A percentile compares a stretch with the other conserved stretches of the same genome.
These are phyloP conservation scores for Solanum phureja DNA, from an alignment of 257 asterid species.

Conservation along the genomic window DNA sequence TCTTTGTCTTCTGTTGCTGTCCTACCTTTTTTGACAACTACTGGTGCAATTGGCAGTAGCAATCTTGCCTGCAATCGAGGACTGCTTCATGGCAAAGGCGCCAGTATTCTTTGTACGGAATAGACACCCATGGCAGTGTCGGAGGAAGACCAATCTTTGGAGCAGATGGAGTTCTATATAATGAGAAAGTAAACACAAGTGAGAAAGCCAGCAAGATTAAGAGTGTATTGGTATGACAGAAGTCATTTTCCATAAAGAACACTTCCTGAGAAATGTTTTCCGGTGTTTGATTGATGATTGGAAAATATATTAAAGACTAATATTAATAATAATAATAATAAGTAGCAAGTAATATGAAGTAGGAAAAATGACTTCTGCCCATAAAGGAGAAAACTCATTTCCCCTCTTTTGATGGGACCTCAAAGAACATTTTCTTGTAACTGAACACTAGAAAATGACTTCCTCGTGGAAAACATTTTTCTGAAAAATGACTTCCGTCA, in stretches of 20 bases:
- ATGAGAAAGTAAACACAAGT: background rate
- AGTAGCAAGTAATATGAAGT: background rate
- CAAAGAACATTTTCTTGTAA: background rate
- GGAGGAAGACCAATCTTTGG: constrained; percentile 33
- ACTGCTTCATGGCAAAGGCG: constrained; percentile 50
- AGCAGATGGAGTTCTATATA: constrained; percentile 35
- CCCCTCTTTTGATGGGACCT: background rate
- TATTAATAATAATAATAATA: background rate
- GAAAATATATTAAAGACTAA: background rate
- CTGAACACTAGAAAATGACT: background rate
- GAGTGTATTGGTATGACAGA: background rate
- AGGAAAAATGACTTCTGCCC: background rate
- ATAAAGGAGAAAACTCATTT: background rate
- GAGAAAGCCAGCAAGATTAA: background rate
- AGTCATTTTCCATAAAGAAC: background rate
- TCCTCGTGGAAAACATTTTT: background rate
- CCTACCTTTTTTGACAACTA: background rate
- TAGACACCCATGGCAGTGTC: constrained; percentile 61
- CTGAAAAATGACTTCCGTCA: background rate
- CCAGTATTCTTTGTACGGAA: constrained; percentile 78
- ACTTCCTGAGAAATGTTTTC: background rate
- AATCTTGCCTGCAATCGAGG: constrained; percentile 37
- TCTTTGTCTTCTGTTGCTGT: background rate
- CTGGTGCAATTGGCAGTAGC: constrained; percentile 4
- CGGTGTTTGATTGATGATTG: background rate